These are phyloP conservation scores for Aureobasidium subglaciale DNA, from an alignment of 2,329 filamentous ascomycete species.

Conservation along the genomic window DNA sequence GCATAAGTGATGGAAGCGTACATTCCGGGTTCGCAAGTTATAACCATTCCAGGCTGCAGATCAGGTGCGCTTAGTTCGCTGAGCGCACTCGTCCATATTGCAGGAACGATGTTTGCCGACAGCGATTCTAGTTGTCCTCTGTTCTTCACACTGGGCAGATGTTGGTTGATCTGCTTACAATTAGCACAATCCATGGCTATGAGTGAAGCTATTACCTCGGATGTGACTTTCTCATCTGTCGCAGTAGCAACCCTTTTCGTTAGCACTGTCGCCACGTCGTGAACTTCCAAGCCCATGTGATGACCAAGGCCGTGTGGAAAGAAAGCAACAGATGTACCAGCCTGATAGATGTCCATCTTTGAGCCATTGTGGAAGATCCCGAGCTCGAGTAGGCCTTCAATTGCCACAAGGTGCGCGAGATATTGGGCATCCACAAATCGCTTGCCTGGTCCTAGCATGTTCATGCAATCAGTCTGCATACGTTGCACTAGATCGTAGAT, in stretches of 20 bases:
- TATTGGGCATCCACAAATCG: conserved; percentile 66
- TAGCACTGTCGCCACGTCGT: conserved; percentile 48
- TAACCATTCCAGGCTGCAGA: conserved; percentile 48
- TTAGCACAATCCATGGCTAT: not conserved
- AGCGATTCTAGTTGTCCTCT: not conserved
- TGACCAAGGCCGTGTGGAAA: conserved; percentile 88
- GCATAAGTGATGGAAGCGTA: not conserved
- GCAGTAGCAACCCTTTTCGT: not conserved
- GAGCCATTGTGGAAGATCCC: conserved; percentile 63
- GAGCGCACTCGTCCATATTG: not conserved
- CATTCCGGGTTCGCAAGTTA: conserved; percentile 50
- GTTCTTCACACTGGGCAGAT: not conserved
- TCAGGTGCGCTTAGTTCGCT: not conserved
- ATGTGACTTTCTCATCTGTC: conserved; percentile 70
- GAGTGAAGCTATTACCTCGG: conserved; percentile 32
- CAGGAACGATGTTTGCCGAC: conserved; percentile 8
- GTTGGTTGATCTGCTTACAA: not conserved
- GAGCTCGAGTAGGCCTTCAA: conserved; percentile 61
- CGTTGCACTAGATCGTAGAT: conserved; percentile 71
- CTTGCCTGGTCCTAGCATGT: conserved; percentile 59
- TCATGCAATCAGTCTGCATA: conserved; percentile 75
- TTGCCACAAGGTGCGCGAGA: conserved; percentile 64
- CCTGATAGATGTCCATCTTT: conserved; percentile 59
- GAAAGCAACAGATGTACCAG: conserved; percentile 79
- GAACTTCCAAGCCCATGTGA: conserved; percentile 87